Conservation (phyloP, 2,329 filamentous ascomycete genomes). For the Monosporascus cannonballus region DNA sequence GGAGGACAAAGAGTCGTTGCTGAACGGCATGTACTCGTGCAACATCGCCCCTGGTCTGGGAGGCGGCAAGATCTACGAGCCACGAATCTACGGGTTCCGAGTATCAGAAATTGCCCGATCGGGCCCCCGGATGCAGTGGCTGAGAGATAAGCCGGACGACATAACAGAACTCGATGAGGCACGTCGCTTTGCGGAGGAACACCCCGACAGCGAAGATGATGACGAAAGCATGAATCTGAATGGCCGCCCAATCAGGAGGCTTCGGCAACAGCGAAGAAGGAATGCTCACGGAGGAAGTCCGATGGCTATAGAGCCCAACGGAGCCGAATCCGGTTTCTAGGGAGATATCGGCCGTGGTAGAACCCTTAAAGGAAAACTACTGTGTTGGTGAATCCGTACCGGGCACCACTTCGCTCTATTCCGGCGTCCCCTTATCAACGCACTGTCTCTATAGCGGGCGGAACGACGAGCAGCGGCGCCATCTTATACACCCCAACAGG, state of each 20-base stretch:
- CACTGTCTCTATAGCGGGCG: not conserved
- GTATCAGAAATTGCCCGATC: constrained; percentile 86
- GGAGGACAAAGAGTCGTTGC: constrained; percentile 40
- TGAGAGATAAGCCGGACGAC: constrained; percentile 76
- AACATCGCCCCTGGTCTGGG: constrained; percentile 90
- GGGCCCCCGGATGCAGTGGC: constrained; percentile 94
- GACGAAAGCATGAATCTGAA: constrained; percentile 45
- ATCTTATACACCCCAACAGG: not conserved
- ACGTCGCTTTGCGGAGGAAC: constrained; percentile 45
- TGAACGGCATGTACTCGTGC: constrained; percentile 81
- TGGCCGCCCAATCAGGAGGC: constrained; percentile 33
- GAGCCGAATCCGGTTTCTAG: constrained; percentile 50
- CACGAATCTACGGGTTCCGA: constrained; percentile 92
- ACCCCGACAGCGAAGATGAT: constrained; percentile 50
- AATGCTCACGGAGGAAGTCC: constrained; percentile 49
- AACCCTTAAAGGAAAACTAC: not conserved
- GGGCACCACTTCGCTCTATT: not conserved
- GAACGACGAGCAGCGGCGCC: not conserved
- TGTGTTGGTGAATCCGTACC: not conserved
- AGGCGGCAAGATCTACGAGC: constrained; percentile 78
- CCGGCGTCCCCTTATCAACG: not conserved
- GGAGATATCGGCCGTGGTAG: constrained; percentile 1
- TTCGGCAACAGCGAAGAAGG: constrained; percentile 32
- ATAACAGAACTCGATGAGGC: constrained; percentile 80
- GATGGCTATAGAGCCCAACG: constrained; percentile 51